A percentile compares a stretch with the other conserved stretches of the same genome.
phyloP scores from a whole-genome alignment of 352 stramenopile genomes.

The Phytophthora meadii region DNA sequence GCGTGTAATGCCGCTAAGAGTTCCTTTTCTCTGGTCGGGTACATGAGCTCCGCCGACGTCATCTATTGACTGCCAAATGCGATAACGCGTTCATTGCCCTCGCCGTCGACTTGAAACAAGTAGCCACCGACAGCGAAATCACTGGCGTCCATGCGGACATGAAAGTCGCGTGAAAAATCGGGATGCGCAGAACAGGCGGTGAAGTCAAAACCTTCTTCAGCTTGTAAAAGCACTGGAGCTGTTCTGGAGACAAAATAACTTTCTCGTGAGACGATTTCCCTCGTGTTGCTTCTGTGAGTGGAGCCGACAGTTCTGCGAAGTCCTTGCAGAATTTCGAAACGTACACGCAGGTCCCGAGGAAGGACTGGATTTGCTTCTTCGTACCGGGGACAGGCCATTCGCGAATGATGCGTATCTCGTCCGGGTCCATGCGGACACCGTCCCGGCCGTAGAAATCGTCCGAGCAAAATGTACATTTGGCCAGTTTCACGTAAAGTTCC shows the following conservation, averaged over 20 bases:
- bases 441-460: background rate
- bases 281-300: background rate
- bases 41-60: constrained; percentile 2
- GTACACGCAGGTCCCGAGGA: background rate
- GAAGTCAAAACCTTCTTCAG: background rate
- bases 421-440: background rate
- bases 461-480: constrained; percentile 3
- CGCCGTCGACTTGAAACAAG: background rate
- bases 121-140: background rate
- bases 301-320: background rate
- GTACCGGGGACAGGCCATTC: background rate
- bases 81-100: constrained; percentile 6
- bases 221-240: background rate
- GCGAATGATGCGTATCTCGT: background rate
- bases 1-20: constrained; percentile 2
- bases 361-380: background rate
- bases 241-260: background rate
- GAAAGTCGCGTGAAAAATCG: background rate
- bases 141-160: background rate
- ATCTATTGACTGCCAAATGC: constrained; percentile 2
- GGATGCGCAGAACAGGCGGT: background rate
- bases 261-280: background rate
- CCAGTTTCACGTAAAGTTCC: background rate
- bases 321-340: background rate
- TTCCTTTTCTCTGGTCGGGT: constrained; percentile 4